phyloP scores from a whole-genome alignment of 176 grass and related monocot genomes.

The Eleusine indica region DNA sequence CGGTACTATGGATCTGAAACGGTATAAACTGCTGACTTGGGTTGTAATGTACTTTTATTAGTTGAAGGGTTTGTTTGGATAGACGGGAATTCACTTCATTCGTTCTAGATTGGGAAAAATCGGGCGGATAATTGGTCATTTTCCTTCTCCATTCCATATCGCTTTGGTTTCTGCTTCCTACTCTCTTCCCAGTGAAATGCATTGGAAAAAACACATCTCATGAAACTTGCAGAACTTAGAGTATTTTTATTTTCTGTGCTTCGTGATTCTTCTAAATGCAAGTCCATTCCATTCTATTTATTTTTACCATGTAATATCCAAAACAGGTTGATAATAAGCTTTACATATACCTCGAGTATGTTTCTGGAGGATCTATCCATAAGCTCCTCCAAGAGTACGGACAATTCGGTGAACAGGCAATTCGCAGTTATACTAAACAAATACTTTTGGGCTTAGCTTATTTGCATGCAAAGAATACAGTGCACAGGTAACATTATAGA shows the following conservation, averaged over 20 bases:
- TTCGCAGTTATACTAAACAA: constrained; percentile 98
- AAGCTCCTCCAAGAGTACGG: constrained; percentile 98
- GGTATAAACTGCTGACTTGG: constrained; percentile 56
- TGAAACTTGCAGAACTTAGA: constrained; percentile 6
- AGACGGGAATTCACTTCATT: neutral
- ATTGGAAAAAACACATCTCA: neutral
- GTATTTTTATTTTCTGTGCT: constrained; percentile 3
- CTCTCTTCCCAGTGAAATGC: constrained; percentile 14
- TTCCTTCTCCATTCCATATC: neutral
- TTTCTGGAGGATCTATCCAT: constrained; percentile 98
- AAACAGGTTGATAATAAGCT: constrained; percentile 87
- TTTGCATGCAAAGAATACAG: constrained; percentile 95
- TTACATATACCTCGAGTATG: constrained; percentile 99
- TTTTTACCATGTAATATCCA: neutral
- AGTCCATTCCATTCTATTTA: constrained; percentile 32
- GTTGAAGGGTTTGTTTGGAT: neutral
- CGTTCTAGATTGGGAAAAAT: neutral
- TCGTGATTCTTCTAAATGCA: constrained; percentile 34
- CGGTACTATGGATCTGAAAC: constrained; percentile 95
- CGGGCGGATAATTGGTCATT: neutral
- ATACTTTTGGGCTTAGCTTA: constrained; percentile 94
- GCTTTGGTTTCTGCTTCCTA: neutral
- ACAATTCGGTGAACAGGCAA: constrained; percentile 88
- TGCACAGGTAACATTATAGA: constrained; percentile 72
- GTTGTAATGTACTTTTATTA: constrained; percentile 34